Evolutionary conservation across 1,139 yeast species (phyloP), one percentile per base, ranked within the genome.

Genomic region (Spathaspora sp.): DNA sequence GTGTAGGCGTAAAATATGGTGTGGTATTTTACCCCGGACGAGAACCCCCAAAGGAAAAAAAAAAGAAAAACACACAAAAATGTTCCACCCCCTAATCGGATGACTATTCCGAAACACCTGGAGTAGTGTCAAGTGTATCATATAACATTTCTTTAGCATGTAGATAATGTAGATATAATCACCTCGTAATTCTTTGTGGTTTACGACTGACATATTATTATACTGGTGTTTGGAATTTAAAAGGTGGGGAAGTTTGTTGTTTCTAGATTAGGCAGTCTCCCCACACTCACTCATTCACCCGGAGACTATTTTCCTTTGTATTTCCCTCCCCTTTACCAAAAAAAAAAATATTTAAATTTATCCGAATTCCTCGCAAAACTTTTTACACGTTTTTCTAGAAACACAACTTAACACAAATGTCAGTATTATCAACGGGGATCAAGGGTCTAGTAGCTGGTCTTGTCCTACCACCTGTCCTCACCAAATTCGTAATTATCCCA

Each of bases 361-460:
- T 20, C 23, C 23, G 7, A 20, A 20, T 27, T 27, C 11, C 31
- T 11, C 2, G 7, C 13, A 27, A 8, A 27, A 31, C 6, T 18
- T 18, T 31, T 15, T 13, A 26, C n/a, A 9, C 29, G 4, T 26
- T 26, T 26, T 26, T 26, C 29, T 11, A 26, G 29, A 26, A 20
- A 20, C 29, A 10, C n/a, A n/a, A n/a, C n/a, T n/a, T 26, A 25
- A 6, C 5, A 10, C n/a, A 16, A 29, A 38, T 25, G 23, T 49
- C 51, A 50, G 38, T 45, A n/a, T 38, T 54, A 39, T 37, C 51
- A 11, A 43, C 56, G 15, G 51, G 51, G 44, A 17, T 46, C 26
- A 47, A 59, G 16, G 72, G 72, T 2, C 56, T 67, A 42, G 39
- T 64, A 10, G 53, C 65, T 1, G 74, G 74, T 2, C 54, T 67